Conservation (phyloP, 2,329 filamentous ascomycete genomes). For the Ilyonectria robusta region DNA sequence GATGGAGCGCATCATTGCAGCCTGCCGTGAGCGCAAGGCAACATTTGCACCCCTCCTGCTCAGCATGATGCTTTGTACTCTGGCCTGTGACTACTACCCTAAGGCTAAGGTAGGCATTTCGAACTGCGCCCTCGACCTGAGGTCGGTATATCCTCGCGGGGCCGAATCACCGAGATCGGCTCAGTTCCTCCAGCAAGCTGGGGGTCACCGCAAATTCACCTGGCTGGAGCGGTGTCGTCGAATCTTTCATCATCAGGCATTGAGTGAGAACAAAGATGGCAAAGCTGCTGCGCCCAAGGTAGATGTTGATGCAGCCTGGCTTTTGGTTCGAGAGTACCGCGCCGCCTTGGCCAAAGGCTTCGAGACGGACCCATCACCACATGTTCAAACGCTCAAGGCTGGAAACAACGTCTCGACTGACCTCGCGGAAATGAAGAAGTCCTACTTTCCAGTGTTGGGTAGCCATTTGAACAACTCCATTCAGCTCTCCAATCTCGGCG, state of each 20-base stretch:
- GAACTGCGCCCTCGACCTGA: constrained; percentile 32
- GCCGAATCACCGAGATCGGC: neutral
- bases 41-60: constrained; percentile 44
- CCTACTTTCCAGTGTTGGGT: constrained; percentile 14
- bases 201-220: constrained; percentile 6
- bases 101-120: constrained; percentile 38
- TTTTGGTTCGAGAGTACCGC: constrained; percentile 17
- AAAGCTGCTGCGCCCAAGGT: neutral
- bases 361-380: neutral
- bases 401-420: constrained; percentile 18
- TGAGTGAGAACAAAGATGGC: neutral
- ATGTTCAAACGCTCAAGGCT: neutral
- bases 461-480: constrained; percentile 23
- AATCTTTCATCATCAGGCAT: constrained; percentile 1
- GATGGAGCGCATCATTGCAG: constrained; percentile 26
- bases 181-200: constrained; percentile 20
- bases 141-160: constrained; percentile 11
- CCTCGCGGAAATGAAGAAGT: neutral
- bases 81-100: constrained; percentile 41
- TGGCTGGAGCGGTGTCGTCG: constrained; percentile 24
- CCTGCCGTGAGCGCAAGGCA: constrained; percentile 38
- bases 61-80: constrained; percentile 26
- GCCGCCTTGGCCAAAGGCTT: neutral
- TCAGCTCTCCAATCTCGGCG: constrained; percentile 26
- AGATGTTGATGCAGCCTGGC: constrained; percentile 8